These are phyloP conservation scores for Noccaea bulbosa DNA, from an alignment of 345 rosid genomes.

Conservation along the genomic window DNA sequence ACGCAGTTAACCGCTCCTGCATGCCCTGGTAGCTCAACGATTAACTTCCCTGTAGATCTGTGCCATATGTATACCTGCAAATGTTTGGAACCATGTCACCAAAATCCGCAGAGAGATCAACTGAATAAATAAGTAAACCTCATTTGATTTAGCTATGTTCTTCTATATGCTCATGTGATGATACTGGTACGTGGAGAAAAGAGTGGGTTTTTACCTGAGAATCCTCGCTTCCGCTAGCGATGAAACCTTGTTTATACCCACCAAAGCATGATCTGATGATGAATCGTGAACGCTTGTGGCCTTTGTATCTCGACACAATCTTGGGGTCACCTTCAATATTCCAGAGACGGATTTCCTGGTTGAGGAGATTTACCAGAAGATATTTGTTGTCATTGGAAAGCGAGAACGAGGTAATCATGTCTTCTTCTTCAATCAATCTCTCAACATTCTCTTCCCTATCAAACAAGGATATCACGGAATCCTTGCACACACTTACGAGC, in stretches of 20 bases:
- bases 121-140: background rate
- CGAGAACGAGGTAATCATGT: slow-evolving; percentile 66
- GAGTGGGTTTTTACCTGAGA: slow-evolving; percentile 55
- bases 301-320: slow-evolving; percentile 62
- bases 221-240: slow-evolving; percentile 82
- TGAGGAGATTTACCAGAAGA: slow-evolving; percentile 60
- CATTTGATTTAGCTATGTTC: slow-evolving; percentile 2
- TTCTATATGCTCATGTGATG: background rate
- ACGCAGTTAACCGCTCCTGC: slow-evolving; percentile 75
- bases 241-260: slow-evolving; percentile 61
- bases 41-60: slow-evolving; percentile 55
- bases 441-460: slow-evolving; percentile 62
- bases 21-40: slow-evolving; percentile 61
- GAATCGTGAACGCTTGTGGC: slow-evolving; percentile 61
- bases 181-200: background rate
- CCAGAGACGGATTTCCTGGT: slow-evolving; percentile 81
- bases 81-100: slow-evolving; percentile 14
- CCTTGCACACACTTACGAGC: slow-evolving; percentile 61
- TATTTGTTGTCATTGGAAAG: slow-evolving; percentile 63
- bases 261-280: slow-evolving; percentile 78
- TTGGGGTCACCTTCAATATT: slow-evolving; percentile 59
- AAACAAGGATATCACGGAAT: slow-evolving; percentile 55
- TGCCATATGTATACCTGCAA: slow-evolving; percentile 77
- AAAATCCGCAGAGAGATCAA: background rate
- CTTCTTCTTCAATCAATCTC: slow-evolving; percentile 64